Percentiles rank a stretch among this genome's conserved stretches.
phyloP scores from a whole-genome alignment of 208 protist genomes.

The Herpetomonas samuelpessoai region DNA sequence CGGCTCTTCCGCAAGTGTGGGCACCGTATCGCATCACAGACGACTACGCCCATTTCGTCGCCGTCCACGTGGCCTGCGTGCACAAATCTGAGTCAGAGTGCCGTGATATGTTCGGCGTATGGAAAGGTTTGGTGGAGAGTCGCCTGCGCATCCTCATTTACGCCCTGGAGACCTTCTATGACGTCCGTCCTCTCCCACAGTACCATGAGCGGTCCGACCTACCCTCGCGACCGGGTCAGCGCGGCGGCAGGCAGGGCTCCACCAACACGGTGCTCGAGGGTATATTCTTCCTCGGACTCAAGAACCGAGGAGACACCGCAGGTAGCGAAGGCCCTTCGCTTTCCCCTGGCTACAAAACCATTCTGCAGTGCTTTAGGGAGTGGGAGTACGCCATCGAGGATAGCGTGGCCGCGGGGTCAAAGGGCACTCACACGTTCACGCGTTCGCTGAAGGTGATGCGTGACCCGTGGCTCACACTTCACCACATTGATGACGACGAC shows the following conservation, averaged over 20 bases:
- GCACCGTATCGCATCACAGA: conserved; percentile 29
- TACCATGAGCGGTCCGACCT: background rate
- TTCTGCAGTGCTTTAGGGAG: background rate
- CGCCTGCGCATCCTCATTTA: conserved; percentile 78
- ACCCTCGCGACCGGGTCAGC: background rate
- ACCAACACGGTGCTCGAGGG: background rate
- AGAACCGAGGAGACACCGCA: too few relatives aligned
- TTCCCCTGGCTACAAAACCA: too few relatives aligned
- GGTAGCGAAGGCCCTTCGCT: too few relatives aligned
- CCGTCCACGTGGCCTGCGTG: conserved; percentile 48
- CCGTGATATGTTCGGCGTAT: conserved; percentile 34
- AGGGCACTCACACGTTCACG: conserved; percentile 13
- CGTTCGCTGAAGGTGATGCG: conserved; percentile 22
- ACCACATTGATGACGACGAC: background rate
- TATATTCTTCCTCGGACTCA: background rate
- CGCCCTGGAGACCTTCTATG: conserved; percentile 56
- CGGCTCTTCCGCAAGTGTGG: conserved; percentile 42
- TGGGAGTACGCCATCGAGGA: background rate
- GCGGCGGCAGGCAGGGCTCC: background rate
- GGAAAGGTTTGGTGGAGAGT: conserved; percentile 76
- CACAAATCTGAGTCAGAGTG: conserved; percentile 9
- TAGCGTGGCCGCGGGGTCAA: background rate
- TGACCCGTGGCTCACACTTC: conserved; percentile 12
- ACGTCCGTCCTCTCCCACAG: conserved; percentile 55
- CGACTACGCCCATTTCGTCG: conserved; percentile 49